Percentiles rank a stretch among this genome's conserved stretches.
phyloP scores from a whole-genome alignment of 257 asterid genomes.

The Ligustrum vulgare region DNA sequence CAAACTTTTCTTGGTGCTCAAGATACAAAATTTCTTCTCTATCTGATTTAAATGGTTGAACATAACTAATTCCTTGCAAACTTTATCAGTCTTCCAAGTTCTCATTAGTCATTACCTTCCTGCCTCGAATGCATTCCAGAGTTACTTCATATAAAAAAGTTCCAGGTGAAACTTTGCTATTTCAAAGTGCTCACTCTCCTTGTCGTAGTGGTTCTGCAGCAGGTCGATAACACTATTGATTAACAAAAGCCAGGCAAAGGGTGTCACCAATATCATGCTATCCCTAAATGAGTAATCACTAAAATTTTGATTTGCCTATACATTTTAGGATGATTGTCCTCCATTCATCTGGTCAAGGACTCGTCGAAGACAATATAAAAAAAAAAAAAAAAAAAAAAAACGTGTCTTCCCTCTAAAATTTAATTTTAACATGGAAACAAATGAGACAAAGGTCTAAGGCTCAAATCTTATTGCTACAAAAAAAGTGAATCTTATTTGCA shows the following conservation, averaged over 20 bases:
- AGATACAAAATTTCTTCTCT: constrained; percentile 18
- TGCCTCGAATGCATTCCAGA: neutral
- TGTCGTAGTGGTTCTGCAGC: constrained; percentile 22
- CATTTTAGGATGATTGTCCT: neutral
- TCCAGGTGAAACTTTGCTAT: constrained; percentile 17
- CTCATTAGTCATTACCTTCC: neutral
- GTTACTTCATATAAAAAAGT: constrained; percentile 8
- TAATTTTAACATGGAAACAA: neutral
- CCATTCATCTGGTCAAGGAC: neutral
- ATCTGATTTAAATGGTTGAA: constrained; percentile 26
- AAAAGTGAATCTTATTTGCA: neutral
- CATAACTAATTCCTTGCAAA: constrained; percentile 39
- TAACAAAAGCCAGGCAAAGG: neutral
- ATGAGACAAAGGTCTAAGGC: neutral
- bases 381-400: neutral
- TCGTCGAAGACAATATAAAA: neutral
- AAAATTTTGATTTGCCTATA: neutral
- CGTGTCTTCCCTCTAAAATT: neutral
- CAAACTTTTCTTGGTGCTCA: neutral
- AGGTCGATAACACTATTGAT: constrained; percentile 2
- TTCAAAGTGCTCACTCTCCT: constrained; percentile 15
- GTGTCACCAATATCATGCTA: neutral
- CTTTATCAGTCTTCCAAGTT: constrained; percentile 22
- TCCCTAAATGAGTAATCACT: neutral
- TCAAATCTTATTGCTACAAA: neutral